A percentile compares a stretch with the other conserved stretches of the same genome.
Evolutionary conservation across 2,329 filamentous ascomycete species (phyloP).

Genomic region (Ilyonectria mors-panacis): DNA sequence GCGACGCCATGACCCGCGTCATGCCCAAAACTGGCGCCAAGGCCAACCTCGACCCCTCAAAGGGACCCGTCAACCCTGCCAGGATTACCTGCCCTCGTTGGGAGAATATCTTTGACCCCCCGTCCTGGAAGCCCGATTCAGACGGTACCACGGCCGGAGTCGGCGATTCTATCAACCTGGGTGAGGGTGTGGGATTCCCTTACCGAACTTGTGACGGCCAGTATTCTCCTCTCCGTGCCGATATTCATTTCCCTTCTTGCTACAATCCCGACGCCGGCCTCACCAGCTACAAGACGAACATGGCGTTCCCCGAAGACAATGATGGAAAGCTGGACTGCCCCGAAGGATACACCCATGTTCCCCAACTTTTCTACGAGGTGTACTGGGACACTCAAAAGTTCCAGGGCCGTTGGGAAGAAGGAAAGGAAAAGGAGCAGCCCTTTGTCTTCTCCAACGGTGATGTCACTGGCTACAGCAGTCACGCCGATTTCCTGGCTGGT

Average conservation of each 20-base stretch:
- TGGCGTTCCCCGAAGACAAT: conserved; percentile 70
- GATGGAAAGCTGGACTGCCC: conserved; percentile 70
- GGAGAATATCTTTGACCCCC: conserved; percentile 61
- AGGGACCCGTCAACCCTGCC: conserved; percentile 67
- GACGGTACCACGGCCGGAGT: conserved; percentile 71
- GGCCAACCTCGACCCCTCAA: conserved; percentile 65
- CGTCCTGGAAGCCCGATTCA: conserved; percentile 68
- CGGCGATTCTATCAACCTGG: conserved; percentile 67
- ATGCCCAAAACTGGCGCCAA: conserved; percentile 68
- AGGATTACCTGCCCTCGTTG: conserved; percentile 74
- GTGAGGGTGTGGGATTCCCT: conserved; percentile 77
- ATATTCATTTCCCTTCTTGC: conserved; percentile 82
- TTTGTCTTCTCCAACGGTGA: conserved; percentile 81
- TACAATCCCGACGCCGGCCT: conserved; percentile 77
- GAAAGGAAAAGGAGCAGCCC: conserved; percentile 67
- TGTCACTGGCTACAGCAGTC: conserved; percentile 77
- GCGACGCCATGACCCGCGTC: conserved; percentile 71
- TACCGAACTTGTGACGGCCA: conserved; percentile 76
- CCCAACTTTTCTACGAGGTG: conserved; percentile 71
- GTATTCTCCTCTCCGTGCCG: conserved; percentile 73
- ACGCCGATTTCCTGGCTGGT: conserved; percentile 81
- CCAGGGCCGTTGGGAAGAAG: conserved; percentile 66
- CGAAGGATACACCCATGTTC: conserved; percentile 67
- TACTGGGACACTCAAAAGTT: conserved; percentile 74
- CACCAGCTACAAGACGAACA: conserved; percentile 74